These are phyloP conservation scores for Cystoderma amianthinum DNA, from an alignment of 768 basidiomycete species.

Conservation along the genomic window DNA sequence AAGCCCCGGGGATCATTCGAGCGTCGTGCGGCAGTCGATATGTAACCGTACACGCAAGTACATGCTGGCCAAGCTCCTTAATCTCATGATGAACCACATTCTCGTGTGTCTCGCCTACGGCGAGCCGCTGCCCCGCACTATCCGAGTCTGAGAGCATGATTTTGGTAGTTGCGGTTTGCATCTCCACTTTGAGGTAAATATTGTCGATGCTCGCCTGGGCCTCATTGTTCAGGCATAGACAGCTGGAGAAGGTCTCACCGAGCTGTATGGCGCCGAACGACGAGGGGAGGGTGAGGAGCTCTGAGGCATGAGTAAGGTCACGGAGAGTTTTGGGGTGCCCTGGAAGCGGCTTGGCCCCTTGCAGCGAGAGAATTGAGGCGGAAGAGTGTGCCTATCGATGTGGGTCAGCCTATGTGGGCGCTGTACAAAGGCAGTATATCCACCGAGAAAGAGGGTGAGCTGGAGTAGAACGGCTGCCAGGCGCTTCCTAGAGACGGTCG, in stretches of 20 bases:
- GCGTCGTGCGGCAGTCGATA: slow-evolving; percentile 67
- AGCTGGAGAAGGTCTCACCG: slow-evolving; percentile 83
- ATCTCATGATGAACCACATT: slow-evolving; percentile 78
- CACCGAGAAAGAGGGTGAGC: slow-evolving; percentile 66
- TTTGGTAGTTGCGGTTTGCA: slow-evolving; percentile 76
- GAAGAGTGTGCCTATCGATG: slow-evolving; percentile 56
- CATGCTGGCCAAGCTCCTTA: slow-evolving; percentile 90
- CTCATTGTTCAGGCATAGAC: slow-evolving; percentile 80
- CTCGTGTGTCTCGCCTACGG: slow-evolving; percentile 56
- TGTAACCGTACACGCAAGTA: slow-evolving; percentile 76
- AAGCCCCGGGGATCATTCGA: slow-evolving; percentile 39
- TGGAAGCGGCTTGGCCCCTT: slow-evolving; percentile 61
- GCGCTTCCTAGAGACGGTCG: slow-evolving; percentile 67
- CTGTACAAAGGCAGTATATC: slow-evolving; percentile 9
- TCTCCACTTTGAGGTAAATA: slow-evolving; percentile 68
- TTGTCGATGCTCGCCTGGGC: slow-evolving; percentile 54
- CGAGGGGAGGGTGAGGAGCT: slow-evolving; percentile 73
- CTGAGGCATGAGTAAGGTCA: slow-evolving; percentile 73
- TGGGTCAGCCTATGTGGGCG: background rate
- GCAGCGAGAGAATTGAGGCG: slow-evolving; percentile 68
- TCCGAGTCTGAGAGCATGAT: slow-evolving; percentile 57
- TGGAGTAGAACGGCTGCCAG: slow-evolving; percentile 88
- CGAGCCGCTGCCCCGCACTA: slow-evolving; percentile 39
- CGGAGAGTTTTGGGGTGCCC: slow-evolving; percentile 81
- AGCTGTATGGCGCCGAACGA: slow-evolving; percentile 85